Evolutionary conservation across 2,329 filamentous ascomycete species (phyloP).

Genomic region (Aureobasidium sp.): DNA sequence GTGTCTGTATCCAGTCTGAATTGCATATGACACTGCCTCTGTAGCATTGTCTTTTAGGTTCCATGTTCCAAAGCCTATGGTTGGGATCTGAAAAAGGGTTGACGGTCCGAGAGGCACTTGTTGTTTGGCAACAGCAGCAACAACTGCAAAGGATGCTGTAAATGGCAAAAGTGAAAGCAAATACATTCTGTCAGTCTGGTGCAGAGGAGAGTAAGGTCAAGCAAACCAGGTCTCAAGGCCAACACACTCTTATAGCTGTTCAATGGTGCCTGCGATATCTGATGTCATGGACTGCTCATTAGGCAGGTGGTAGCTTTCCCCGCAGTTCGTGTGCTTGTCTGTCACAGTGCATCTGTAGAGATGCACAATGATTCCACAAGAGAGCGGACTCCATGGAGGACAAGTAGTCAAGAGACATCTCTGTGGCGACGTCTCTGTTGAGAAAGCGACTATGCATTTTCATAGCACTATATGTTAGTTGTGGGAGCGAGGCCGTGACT

Average conservation of each 20-base stretch:
- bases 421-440: no score
- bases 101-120: conserved; percentile 21
- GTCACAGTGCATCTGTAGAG: no score
- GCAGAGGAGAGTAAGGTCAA: not conserved
- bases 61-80: conserved; percentile 33
- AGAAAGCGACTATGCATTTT: no score
- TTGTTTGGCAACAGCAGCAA: not conserved
- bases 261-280: not conserved
- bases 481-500: no score
- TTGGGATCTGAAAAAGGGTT: conserved; percentile 24
- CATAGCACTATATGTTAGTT: no score
- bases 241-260: not conserved
- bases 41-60: conserved; percentile 29
- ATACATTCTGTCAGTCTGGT: not conserved
- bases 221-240: not conserved
- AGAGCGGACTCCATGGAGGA: no score
- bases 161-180: conserved; percentile 18
- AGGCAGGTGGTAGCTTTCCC: not conserved
- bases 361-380: no score
- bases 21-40: conserved; percentile 30
- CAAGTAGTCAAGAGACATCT: no score
- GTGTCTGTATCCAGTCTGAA: conserved; percentile 46
- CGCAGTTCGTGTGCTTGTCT: not conserved
- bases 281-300: conserved; percentile 7
- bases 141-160: conserved; percentile 15